These are phyloP conservation scores for Globomyces sp. DNA, from an alignment of 371 early-diverging fungal species.

Conservation along the genomic window DNA sequence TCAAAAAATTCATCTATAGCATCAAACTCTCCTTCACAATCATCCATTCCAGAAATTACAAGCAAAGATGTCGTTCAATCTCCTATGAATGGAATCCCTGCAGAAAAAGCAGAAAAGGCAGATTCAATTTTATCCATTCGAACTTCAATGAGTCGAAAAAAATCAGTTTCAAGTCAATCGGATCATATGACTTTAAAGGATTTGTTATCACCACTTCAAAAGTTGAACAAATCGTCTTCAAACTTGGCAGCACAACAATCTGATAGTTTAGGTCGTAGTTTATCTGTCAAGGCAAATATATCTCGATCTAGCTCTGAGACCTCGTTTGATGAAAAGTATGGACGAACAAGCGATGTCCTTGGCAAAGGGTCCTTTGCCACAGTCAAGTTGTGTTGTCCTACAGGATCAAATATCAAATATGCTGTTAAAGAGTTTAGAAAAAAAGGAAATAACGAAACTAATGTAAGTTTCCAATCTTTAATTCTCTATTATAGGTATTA, in stretches of 20 bases:
- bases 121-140: too few relatives aligned
- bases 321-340: slow-evolving; percentile 46
- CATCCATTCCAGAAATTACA: neutral
- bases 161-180: too few relatives aligned
- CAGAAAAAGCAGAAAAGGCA: slow-evolving; percentile 3
- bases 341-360: slow-evolving; percentile 40
- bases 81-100: too few relatives aligned
- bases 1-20: neutral
- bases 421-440: slow-evolving; percentile 93
- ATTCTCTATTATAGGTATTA: neutral
- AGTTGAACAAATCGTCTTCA: too few relatives aligned
- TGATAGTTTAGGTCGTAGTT: too few relatives aligned
- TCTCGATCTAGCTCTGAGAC: slow-evolving; percentile 34
- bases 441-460: slow-evolving; percentile 75
- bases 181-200: too few relatives aligned
- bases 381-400: slow-evolving; percentile 76
- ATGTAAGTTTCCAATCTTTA: slow-evolving; percentile 7
- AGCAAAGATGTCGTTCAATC: too few relatives aligned
- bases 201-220: too few relatives aligned
- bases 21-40: neutral
- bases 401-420: slow-evolving; percentile 64
- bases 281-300: neutral
- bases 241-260: too few relatives aligned
- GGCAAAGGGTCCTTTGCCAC: slow-evolving; percentile 92
- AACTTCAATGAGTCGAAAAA: too few relatives aligned